Percentiles rank a stretch among this genome's conserved stretches.
Evolutionary conservation across 495 filamentous ascomycete genomes (phyloP).

Genomic region (Saxophila tyrrhenica): DNA sequence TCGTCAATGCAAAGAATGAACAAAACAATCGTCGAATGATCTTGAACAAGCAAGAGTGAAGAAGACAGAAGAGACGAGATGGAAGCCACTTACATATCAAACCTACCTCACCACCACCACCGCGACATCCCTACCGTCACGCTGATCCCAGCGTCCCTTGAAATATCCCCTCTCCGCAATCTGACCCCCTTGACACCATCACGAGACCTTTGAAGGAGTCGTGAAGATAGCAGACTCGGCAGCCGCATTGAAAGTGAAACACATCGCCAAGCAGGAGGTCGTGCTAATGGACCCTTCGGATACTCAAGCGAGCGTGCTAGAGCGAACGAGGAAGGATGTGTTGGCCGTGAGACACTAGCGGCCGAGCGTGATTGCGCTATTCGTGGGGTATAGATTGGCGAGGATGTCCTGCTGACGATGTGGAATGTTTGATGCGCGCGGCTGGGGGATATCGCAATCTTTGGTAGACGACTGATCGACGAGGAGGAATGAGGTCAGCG

Average conservation of each 20-base stretch:
- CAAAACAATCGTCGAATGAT: too few species aligned
- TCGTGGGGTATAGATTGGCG: background rate
- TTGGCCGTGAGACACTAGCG: background rate
- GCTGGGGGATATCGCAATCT: background rate
- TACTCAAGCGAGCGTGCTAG: background rate
- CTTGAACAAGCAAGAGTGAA: too few species aligned
- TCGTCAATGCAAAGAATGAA: background rate
- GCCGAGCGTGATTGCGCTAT: background rate
- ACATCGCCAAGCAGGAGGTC: background rate
- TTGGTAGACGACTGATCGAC: background rate
- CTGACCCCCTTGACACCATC: background rate
- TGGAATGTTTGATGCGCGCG: too few species aligned
- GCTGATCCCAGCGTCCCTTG: background rate
- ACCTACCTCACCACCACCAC: too few species aligned
- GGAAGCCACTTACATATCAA: too few species aligned
- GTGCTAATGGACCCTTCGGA: background rate
- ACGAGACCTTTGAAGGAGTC: too few species aligned
- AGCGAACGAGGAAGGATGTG: background rate
- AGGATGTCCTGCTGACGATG: background rate
- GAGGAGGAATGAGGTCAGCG: too few species aligned
- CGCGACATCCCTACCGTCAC: too few species aligned
- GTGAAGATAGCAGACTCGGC: too few species aligned
- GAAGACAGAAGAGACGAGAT: too few species aligned
- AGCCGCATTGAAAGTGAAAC: background rate
- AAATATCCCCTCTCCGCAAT: background rate